These are phyloP conservation scores for Pharus latifolius DNA, from an alignment of 176 grass and related monocot genomes.

Conservation along the genomic window DNA sequence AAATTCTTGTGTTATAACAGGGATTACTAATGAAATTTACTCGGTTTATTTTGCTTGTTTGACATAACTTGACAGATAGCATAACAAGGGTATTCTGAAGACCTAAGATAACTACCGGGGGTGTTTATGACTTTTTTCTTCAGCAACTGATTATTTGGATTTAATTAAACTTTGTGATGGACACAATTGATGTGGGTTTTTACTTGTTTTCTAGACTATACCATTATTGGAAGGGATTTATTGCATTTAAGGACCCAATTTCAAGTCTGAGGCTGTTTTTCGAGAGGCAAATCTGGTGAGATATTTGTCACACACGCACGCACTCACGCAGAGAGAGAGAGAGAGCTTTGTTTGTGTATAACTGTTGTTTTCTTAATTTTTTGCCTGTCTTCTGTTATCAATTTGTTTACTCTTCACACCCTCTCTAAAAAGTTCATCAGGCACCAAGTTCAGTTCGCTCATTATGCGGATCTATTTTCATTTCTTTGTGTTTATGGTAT, in stretches of 20 bases:
- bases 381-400: not conserved
- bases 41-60: no score
- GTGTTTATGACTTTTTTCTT: no score
- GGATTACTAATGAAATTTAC: no score
- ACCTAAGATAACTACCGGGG: no score
- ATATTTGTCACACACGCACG: no score
- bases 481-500: not conserved
- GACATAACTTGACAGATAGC: no score
- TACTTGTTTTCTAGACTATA: conserved; percentile 41
- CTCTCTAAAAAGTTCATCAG: not conserved
- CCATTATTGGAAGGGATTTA: conserved; percentile 30
- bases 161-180: not conserved
- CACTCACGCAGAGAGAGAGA: no score
- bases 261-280: conserved; percentile 16
- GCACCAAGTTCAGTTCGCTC: no score
- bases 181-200: conserved; percentile 19
- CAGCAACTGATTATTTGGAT: not conserved
- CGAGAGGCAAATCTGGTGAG: conserved; percentile 22
- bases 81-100: no score
- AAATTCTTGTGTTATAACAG: no score
- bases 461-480: not conserved
- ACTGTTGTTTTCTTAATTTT: not conserved
- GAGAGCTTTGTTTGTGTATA: not conserved
- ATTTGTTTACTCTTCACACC: not conserved
- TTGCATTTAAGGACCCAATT: conserved; percentile 29